Base-by-base conservation (phyloP, 345 rosid genomes). In the Xanthoceras sorbifolium region DNA sequence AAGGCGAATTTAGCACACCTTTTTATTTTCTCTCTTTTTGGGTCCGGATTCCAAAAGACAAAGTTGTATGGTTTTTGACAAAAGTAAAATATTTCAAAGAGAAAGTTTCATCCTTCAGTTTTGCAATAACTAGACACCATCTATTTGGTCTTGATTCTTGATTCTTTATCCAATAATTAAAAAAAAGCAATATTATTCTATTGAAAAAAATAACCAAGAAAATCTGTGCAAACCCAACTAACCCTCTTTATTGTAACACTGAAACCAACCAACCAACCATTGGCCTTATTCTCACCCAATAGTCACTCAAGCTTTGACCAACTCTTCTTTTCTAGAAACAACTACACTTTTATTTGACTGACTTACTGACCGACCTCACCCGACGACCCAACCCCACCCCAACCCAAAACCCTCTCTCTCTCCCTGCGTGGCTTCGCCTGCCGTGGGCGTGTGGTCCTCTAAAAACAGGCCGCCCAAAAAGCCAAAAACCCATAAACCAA, bases 371-470 rank as follows among this genome's bases (percentile, higher is more conserved):
- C 38, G 9, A 6, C 40, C n/a, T n/a, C n/a, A n/a, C n/a, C n/a
- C n/a, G n/a, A n/a, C 8, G 40, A 36, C 9, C 40, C 9, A 10
- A 38, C 42, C 42, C 9, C 11, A 72, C 57, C 60, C 23, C 25
- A 6, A 34, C 18, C 38, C 1, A 25, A 40, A 26, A 32, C 1
- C 18, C 29, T 44, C 17, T 40, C 1, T 46, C 15, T 17, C 18
- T 1, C 18, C 9, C 28, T 4, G 14, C 22, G 36, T 72, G 3
- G 34, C 65, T 72, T 32, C 34, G 46, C 54, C n/a, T n/a, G n/a
- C n/a, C n/a, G n/a, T n/a, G n/a, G n/a, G n/a, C 75, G 75, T 72
- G 75, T 15, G 65, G 75, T 36, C 31, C 75, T 34, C 75, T 38
- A 1, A 2, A 46, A 57, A 23, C 15, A 1, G 52, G 52, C 52